A percentile compares a stretch with the other conserved stretches of the same genome.
Conservation (phyloP, 2,329 filamentous ascomycete species). For the Anisogramma anomala region DNA sequence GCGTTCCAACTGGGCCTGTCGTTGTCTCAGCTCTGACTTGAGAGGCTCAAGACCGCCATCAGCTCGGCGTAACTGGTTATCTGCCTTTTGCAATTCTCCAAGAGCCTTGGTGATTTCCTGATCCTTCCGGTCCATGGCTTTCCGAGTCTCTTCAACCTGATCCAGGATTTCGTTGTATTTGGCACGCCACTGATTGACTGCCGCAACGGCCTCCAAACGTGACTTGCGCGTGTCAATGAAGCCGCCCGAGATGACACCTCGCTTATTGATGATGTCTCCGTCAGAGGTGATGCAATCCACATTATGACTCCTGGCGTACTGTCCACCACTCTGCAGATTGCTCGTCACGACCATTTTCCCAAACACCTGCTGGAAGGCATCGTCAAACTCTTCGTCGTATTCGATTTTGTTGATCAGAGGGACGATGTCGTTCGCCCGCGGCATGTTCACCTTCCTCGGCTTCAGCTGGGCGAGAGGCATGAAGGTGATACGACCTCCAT, state of each 20-base stretch:
- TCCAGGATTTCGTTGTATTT: constrained; percentile 58
- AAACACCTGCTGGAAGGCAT: constrained; percentile 88
- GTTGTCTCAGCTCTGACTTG: constrained; percentile 62
- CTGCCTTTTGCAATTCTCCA: constrained; percentile 50
- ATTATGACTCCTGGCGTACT: constrained; percentile 85
- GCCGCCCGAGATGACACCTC: constrained; percentile 89
- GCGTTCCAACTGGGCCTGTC: constrained; percentile 62
- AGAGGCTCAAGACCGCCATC: constrained; percentile 75
- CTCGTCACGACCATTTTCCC: constrained; percentile 92
- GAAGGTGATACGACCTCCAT: constrained; percentile 81
- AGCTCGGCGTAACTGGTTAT: constrained; percentile 42
- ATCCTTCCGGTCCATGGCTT: constrained; percentile 64
- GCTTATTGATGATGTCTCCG: constrained; percentile 88
- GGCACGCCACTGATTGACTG: constrained; percentile 61
- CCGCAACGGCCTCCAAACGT: constrained; percentile 71
- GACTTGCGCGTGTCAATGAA: constrained; percentile 81
- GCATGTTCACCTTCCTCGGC: constrained; percentile 60
- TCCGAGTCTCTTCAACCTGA: constrained; percentile 54
- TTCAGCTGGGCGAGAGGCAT: constrained; percentile 81
- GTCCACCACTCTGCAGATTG: constrained; percentile 72
- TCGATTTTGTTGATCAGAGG: constrained; percentile 76
- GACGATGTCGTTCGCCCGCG: constrained; percentile 75
- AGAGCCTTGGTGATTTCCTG: constrained; percentile 83
- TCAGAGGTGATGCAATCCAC: constrained; percentile 90
- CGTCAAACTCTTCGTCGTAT: constrained; percentile 66